Evolutionary conservation across 2,329 filamentous ascomycete species (phyloP).

Genomic region (Penicillium sp.): DNA sequence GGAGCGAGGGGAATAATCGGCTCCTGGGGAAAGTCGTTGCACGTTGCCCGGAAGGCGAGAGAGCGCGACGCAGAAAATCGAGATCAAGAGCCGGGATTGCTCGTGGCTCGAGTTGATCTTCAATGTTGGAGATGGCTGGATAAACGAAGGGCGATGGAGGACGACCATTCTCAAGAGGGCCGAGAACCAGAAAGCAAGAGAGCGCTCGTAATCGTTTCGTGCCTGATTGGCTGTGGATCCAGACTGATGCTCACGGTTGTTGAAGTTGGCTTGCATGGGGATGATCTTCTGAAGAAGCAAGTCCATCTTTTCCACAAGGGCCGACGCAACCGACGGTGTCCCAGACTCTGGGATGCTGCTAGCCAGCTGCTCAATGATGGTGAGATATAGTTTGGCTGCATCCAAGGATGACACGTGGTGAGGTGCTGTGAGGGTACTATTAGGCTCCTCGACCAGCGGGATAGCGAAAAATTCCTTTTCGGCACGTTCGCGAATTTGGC

Average conservation of each 20-base stretch:
- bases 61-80: slow-evolving; percentile 40
- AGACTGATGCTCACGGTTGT: slow-evolving; percentile 15
- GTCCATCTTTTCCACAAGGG: slow-evolving; percentile 41
- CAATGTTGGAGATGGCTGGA: slow-evolving; percentile 18
- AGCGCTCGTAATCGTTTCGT: slow-evolving; percentile 27
- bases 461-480: slow-evolving; percentile 39
- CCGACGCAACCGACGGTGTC: slow-evolving; percentile 27
- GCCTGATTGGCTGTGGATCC: slow-evolving; percentile 10
- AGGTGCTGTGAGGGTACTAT: slow-evolving; percentile 2
- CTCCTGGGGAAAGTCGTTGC: slow-evolving; percentile 28
- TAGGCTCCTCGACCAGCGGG: slow-evolving; percentile 28
- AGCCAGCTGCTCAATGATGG: slow-evolving; percentile 38
- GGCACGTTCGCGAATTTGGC: slow-evolving; percentile 40
- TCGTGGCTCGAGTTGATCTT: slow-evolving; percentile 28
- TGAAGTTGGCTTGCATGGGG: slow-evolving; percentile 24
- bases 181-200: slow-evolving; percentile 40
- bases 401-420: slow-evolving; percentile 24
- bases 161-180: slow-evolving; percentile 38
- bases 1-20: slow-evolving; percentile 28
- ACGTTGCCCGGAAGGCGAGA: slow-evolving; percentile 33
- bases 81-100: slow-evolving; percentile 36
- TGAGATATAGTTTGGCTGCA: slow-evolving; percentile 35
- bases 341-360: slow-evolving; percentile 35
- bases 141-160: slow-evolving; percentile 39
- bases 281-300: slow-evolving; percentile 36